Conservation (phyloP, 306 rosid genomes). For the Medicago arabica region DNA sequence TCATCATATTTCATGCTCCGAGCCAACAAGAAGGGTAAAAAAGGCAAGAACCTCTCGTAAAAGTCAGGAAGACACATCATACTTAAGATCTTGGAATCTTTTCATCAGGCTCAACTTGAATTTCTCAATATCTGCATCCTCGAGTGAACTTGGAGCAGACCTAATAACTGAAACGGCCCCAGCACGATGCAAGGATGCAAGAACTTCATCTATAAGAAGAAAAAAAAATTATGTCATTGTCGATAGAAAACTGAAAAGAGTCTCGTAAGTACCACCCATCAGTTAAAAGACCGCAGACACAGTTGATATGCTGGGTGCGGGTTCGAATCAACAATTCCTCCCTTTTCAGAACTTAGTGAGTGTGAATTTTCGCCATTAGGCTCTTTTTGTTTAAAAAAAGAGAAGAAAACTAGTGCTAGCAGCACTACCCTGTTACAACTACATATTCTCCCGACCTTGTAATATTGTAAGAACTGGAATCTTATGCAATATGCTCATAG, state of each 20-base stretch:
- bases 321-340: too few species aligned
- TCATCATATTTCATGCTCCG: too few species aligned
- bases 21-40: neutral
- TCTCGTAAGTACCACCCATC: too few species aligned
- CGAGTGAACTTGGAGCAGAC: constrained; percentile 69
- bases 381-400: too few species aligned
- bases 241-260: neutral
- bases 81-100: constrained; percentile 76
- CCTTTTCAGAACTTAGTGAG: too few species aligned
- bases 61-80: constrained; percentile 59
- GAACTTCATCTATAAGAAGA: constrained; percentile 65
- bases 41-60: constrained; percentile 29
- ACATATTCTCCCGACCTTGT: constrained; percentile 25
- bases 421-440: neutral
- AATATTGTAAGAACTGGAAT: constrained; percentile 5
- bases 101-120: constrained; percentile 66
- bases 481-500: constrained; percentile 4
- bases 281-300: too few species aligned
- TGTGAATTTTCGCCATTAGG: too few species aligned
- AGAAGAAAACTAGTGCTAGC: neutral
- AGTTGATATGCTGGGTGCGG: too few species aligned
- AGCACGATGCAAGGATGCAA: constrained; percentile 70
- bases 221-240: neutral
- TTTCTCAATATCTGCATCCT: constrained; percentile 62
- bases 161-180: constrained; percentile 72